These are phyloP conservation scores for Lyophyllum semitale DNA, from an alignment of 768 basidiomycete genomes.

Conservation along the genomic window DNA sequence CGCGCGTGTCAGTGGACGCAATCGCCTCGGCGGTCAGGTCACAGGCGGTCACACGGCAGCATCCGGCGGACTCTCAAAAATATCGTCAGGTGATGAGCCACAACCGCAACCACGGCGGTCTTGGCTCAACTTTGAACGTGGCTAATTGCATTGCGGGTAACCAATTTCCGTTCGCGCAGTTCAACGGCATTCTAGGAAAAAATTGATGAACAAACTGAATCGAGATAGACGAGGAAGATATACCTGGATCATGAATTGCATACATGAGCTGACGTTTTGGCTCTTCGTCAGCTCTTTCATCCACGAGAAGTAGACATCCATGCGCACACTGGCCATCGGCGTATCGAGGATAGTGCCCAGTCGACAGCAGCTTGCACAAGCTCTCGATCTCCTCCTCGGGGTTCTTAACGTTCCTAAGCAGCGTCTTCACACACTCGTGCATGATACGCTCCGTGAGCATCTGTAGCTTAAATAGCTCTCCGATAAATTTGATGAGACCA, in stretches of 20 bases:
- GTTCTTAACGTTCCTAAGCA: conserved; percentile 89
- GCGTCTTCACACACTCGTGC: conserved; percentile 97
- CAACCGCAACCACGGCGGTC: too few species aligned
- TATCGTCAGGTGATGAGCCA: too few species aligned
- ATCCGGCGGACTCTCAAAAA: too few species aligned
- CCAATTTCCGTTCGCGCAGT: conserved; percentile 83
- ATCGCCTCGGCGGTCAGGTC: too few species aligned
- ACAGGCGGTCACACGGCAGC: too few species aligned
- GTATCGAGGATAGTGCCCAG: conserved; percentile 87
- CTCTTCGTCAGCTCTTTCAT: conserved; percentile 85
- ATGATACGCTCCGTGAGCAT: conserved; percentile 98
- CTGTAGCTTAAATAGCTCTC: conserved; percentile 97
- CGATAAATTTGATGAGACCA: conserved; percentile 97
- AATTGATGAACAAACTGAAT: conserved; percentile 9
- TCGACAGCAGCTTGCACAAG: conserved; percentile 88
- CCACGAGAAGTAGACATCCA: conserved; percentile 91
- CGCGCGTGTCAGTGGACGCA: too few species aligned
- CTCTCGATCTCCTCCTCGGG: conserved; percentile 98
- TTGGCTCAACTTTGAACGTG: too few species aligned
- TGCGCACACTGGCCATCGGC: conserved; percentile 76
- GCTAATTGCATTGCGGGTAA: conserved; percentile 64
- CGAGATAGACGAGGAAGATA: conserved; percentile 21
- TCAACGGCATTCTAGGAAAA: conserved; percentile 86
- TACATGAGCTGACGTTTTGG: conserved; percentile 78
- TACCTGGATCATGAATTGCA: conserved; percentile 96